A percentile compares a stretch with the other conserved stretches of the same genome.
Conservation (phyloP, 768 basidiomycete species). For the Glaciozyma martinii region DNA sequence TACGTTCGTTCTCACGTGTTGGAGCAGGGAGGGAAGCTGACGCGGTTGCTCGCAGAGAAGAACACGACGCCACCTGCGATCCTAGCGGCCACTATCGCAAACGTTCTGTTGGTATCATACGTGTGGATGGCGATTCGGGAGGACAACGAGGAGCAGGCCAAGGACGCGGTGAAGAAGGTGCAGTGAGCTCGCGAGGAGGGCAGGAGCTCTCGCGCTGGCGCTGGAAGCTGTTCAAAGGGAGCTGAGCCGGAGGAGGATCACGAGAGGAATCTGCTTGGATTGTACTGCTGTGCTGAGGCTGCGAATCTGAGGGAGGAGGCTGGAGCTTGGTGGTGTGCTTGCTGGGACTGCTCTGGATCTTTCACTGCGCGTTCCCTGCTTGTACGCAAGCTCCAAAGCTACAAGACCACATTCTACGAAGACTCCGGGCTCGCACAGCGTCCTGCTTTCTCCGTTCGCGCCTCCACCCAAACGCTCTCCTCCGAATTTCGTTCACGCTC, state of each 20-base stretch:
- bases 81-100: constrained; percentile 41
- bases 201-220: too few relatives aligned
- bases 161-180: background rate
- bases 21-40: background rate
- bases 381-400: too few relatives aligned
- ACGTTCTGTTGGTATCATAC: constrained; percentile 40
- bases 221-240: too few relatives aligned
- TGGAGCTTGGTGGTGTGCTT: background rate
- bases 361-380: background rate
- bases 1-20: constrained; percentile 23
- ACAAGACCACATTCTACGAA: too few relatives aligned
- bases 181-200: background rate
- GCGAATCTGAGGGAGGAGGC: too few relatives aligned
- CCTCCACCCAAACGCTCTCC: too few relatives aligned
- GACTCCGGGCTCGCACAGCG: too few relatives aligned
- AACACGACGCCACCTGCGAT: constrained; percentile 39
- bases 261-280: too few relatives aligned
- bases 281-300: too few relatives aligned
- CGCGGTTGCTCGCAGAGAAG: constrained; percentile 21
- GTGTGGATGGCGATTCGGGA: constrained; percentile 42
- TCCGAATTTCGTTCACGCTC: too few relatives aligned
- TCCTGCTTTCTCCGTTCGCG: too few relatives aligned
- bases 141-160: constrained; percentile 26
- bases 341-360: background rate
- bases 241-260: too few relatives aligned